Base-by-base conservation (phyloP, 805 yeast species). In the Ogataea nakhonphanomensis region DNA sequence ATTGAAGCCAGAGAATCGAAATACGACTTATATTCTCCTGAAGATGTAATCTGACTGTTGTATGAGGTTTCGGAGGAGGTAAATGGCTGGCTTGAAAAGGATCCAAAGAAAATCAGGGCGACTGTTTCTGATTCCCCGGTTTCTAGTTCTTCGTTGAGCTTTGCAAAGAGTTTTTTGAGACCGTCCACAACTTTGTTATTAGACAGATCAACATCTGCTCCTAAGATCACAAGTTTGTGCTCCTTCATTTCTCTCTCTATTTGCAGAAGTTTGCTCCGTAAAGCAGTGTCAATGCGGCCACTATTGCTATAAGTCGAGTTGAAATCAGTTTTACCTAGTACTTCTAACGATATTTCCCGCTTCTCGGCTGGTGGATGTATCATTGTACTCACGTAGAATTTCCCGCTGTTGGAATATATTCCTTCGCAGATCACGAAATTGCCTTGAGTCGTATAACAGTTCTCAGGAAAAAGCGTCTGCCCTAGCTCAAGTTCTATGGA, bases 341-440 rank as follows among this genome's bases (percentile, higher is more conserved):
- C 81, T 20, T 84, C 90, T 41, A 79, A 55, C 1, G 95, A 71
- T 0, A 56, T 61, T 7, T 73, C 79, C 43, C 97, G 70, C 47
- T 75, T 69, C 58, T 93, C 99, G 3, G 88, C 82, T 0, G 93
- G 89, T 3, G 99, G 98, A 44, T 88, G 96, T 3, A 84, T 83
- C 36, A 93, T 71, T 4, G 83, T 74, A 22, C 84, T 73, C 1
- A 84, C 95, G 49, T 82, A 79, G 56, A 93, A 89, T 34, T 74
- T 79, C 2, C 81, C 78, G 12, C 78, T 74, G 3, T 81, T 79
- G 11, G 81, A 78, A 57, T 88, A 87, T 12, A 86, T 78, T 12
- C 99, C 99, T 55, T 88, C 95, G 37, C 84, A 82, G 2, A 91
- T 63, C 0, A 87, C 77, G 51, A 83, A 79, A 67, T 83, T 79